Evolutionary conservation across 1,284 basidiomycete species (phyloP).

Genomic region (Meripilus lineatus): DNA sequence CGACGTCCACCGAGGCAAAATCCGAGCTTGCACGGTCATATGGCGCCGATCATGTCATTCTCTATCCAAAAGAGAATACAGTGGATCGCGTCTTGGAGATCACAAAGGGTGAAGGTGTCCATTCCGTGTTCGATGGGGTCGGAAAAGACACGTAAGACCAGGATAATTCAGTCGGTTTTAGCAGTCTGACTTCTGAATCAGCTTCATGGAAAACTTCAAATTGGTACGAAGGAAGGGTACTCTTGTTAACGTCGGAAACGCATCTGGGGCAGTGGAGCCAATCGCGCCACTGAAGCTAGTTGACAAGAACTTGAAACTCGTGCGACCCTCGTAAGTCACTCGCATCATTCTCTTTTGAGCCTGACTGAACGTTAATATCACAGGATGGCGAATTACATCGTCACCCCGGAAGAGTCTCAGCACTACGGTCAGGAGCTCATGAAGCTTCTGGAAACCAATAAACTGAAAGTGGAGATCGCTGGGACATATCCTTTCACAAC

Average conservation of each 20-base stretch:
- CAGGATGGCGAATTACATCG: conserved; percentile 65
- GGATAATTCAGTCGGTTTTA: conserved; percentile 12
- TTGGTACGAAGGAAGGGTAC: conserved; percentile 79
- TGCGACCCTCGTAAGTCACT: conserved; percentile 64
- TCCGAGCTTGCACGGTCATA: conserved; percentile 75
- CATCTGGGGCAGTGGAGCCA: conserved; percentile 75
- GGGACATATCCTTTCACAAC: conserved; percentile 82
- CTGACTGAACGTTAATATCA: not conserved
- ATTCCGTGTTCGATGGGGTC: conserved; percentile 91
- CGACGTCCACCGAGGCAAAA: conserved; percentile 86
- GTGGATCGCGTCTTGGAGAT: conserved; percentile 72
- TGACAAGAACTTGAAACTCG: conserved; percentile 80
- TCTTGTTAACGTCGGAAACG: conserved; percentile 89
- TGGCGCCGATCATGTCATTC: conserved; percentile 85
- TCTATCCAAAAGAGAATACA: conserved; percentile 73
- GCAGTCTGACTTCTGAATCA: conserved; percentile 22
- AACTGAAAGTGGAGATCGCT: conserved; percentile 68
- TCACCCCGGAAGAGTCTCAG: conserved; percentile 67
- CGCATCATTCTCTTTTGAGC: not conserved
- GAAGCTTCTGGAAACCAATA: conserved; percentile 53
- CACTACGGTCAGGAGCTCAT: conserved; percentile 69
- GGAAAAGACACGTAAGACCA: conserved; percentile 88
- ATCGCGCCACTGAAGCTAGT: conserved; percentile 73
- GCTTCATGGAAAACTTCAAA: conserved; percentile 81
- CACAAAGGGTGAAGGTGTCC: conserved; percentile 80